A percentile compares a stretch with the other conserved stretches of the same genome.
Evolutionary conservation across 73 alveolate species (phyloP).

Genomic region (Blepharisma stoltei): DNA sequence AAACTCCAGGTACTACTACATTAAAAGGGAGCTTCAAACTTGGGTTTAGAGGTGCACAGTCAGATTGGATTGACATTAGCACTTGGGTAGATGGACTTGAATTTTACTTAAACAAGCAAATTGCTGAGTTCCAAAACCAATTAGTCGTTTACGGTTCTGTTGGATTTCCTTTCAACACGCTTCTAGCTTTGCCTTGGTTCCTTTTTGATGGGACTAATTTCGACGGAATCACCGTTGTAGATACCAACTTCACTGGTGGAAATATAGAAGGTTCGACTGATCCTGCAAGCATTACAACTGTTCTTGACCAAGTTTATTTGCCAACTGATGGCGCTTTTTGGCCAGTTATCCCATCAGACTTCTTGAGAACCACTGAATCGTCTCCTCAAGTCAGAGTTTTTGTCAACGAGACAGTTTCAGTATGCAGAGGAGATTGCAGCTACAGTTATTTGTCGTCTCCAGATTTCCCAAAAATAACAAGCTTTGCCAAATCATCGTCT

Average conservation of each 20-base stretch:
- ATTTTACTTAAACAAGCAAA: neutral
- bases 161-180: too few species aligned
- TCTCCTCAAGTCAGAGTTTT: neutral
- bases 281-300: neutral
- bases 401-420: neutral
- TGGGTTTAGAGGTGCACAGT: neutral
- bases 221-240: too few species aligned
- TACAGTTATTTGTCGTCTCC: neutral
- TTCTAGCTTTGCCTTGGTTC: too few species aligned
- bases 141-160: too few species aligned
- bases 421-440: slow-evolving; percentile 13
- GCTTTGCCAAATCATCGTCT: neutral
- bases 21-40: neutral
- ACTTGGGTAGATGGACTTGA: neutral
- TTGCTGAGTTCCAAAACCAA: neutral
- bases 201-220: too few species aligned
- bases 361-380: neutral
- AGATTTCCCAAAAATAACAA: neutral
- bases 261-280: slow-evolving; percentile 8
- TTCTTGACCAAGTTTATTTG: neutral
- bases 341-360: slow-evolving; percentile 26
- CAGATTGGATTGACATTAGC: neutral
- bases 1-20: neutral
- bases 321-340: neutral
- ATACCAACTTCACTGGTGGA: slow-evolving; percentile 5